Evolutionary conservation across 164 flowering plant genomes (phyloP).

Genomic region (Vitis labrusca): DNA sequence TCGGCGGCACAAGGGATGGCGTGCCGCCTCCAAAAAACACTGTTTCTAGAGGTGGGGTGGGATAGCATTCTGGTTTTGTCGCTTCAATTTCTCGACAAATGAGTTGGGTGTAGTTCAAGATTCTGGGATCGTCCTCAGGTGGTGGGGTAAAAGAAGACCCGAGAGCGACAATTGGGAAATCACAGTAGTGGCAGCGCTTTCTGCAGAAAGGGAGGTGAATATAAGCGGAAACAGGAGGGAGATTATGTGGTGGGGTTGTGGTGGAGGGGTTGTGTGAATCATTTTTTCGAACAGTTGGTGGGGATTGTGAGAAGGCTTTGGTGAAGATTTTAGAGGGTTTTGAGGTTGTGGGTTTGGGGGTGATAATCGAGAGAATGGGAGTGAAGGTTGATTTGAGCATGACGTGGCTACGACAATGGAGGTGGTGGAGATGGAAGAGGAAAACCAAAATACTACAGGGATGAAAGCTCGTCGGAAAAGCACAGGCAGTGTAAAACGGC

Average conservation of each 20-base stretch:
- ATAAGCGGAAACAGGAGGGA: conserved; percentile 85
- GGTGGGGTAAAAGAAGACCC: conserved; percentile 46
- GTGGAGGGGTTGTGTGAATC: conserved; percentile 35
- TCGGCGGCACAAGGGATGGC: conserved; percentile 89
- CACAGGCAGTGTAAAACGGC: too few species aligned
- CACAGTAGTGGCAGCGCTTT: conserved; percentile 95
- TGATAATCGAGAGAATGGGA: conserved; percentile 43
- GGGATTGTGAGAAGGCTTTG: conserved; percentile 13
- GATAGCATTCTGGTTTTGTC: conserved; percentile 18
- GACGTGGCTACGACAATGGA: not conserved
- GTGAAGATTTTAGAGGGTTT: not conserved
- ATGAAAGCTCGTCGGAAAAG: too few species aligned
- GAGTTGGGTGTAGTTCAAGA: conserved; percentile 54
- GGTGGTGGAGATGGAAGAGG: not conserved
- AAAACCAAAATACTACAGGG: not conserved
- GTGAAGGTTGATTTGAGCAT: conserved; percentile 49
- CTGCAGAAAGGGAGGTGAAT: conserved; percentile 96
- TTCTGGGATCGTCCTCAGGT: conserved; percentile 66
- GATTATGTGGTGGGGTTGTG: conserved; percentile 8
- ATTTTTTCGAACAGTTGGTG: conserved; percentile 71
- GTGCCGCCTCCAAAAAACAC: conserved; percentile 97
- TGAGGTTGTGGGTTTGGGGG: conserved; percentile 29
- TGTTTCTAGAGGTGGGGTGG: conserved; percentile 66
- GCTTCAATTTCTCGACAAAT: conserved; percentile 73
- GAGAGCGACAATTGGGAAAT: conserved; percentile 92